These are phyloP conservation scores for Metarhizium album DNA, from an alignment of 2,329 filamentous ascomycete genomes.

Conservation along the genomic window DNA sequence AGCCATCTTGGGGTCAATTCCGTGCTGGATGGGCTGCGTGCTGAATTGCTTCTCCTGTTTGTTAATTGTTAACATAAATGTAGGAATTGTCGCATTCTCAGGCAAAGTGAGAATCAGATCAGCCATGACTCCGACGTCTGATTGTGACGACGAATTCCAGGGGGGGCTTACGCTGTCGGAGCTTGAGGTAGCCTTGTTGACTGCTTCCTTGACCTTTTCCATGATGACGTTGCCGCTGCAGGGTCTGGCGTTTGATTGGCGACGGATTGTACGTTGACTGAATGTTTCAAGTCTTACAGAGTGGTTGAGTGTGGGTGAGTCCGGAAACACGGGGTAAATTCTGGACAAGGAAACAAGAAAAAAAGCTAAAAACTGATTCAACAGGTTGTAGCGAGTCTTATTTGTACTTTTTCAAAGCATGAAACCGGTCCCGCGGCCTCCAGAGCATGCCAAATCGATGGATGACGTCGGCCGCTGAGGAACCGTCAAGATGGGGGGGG, in stretches of 20 bases:
- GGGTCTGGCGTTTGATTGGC: not conserved
- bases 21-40: slow-evolving; percentile 34
- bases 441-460: slow-evolving; percentile 1
- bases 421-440: not conserved
- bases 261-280: not conserved
- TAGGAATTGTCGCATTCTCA: no score
- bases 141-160: not conserved
- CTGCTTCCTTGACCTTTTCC: not conserved
- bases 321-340: no score
- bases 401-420: not conserved
- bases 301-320: no score
- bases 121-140: not conserved
- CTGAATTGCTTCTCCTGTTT: slow-evolving; percentile 35
- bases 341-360: not conserved
- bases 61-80: not conserved
- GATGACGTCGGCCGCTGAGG: slow-evolving; percentile 4
- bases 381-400: not conserved
- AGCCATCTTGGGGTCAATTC: slow-evolving; percentile 35
- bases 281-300: not conserved
- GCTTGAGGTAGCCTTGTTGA: not conserved
- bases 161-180: not conserved
- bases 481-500: not conserved
- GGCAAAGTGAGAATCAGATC: no score
- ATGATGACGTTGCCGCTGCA: not conserved
- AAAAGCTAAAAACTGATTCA: not conserved